Evolutionary conservation across 176 grass and related monocot species (phyloP).

Genomic region (Zoysia pacifica): DNA sequence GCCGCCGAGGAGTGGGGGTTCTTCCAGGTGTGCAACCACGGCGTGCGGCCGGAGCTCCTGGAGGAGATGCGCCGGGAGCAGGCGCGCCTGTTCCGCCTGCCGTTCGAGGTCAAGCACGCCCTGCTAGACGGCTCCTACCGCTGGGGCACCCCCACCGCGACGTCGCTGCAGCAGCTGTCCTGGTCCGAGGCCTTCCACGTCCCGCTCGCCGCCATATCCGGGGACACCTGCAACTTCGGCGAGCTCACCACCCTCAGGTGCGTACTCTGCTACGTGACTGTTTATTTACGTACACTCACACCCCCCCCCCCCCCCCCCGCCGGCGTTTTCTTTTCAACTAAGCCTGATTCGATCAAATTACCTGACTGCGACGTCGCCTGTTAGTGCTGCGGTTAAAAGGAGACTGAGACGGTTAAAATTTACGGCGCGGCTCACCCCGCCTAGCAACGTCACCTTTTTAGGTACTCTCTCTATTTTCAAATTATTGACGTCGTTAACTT

Average conservation of each 20-base stretch:
- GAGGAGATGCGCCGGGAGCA: conserved; percentile 56
- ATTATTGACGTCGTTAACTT: too few species aligned
- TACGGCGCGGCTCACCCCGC: conserved; percentile 1
- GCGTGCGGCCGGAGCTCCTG: conserved; percentile 43
- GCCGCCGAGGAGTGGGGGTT: conserved; percentile 78
- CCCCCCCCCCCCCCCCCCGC: too few species aligned
- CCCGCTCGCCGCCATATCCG: conserved; percentile 52
- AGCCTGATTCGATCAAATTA: background rate
- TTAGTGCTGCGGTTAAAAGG: background rate
- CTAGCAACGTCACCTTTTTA: conserved; percentile 15
- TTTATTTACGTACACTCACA: too few species aligned
- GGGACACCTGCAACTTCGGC: conserved; percentile 39
- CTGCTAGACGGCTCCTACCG: conserved; percentile 62
- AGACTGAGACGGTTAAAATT: background rate
- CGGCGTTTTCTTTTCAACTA: too few species aligned
- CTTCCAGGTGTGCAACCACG: conserved; percentile 79
- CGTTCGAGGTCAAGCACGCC: conserved; percentile 57
- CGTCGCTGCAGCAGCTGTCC: conserved; percentile 53
- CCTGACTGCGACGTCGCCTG: background rate
- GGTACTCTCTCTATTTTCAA: too few species aligned
- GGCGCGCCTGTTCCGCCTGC: conserved; percentile 47
- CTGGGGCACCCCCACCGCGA: conserved; percentile 65
- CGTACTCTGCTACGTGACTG: background rate
- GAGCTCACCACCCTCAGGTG: conserved; percentile 74
- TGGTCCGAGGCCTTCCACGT: conserved; percentile 93